Percentiles rank a stretch among this genome's conserved stretches.
Conservation (phyloP, 805 yeast genomes). For the Teunomyces tritomae region DNA sequence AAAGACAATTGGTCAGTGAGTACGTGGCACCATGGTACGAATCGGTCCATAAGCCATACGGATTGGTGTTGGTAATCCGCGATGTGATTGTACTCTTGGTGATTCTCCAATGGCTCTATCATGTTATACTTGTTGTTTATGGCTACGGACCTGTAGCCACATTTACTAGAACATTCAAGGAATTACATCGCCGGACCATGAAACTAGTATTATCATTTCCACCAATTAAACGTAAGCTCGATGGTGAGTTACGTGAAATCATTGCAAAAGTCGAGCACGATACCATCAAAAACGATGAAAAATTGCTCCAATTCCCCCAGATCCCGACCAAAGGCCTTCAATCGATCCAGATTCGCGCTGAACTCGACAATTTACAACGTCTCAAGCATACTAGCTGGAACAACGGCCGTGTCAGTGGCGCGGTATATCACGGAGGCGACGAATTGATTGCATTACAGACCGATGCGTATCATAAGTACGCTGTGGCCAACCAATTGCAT, state of each 20-base stretch:
- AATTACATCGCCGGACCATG: constrained; percentile 8
- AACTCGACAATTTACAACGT: constrained; percentile 48
- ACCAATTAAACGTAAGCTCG: constrained; percentile 52
- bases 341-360: constrained; percentile 43
- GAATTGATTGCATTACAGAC: constrained; percentile 73
- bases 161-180: neutral
- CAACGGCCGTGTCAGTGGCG: constrained; percentile 86
- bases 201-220: constrained; percentile 42
- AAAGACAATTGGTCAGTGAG: neutral
- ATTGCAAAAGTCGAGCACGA: constrained; percentile 50
- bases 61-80: constrained; percentile 8
- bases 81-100: constrained; percentile 21
- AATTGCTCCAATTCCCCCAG: constrained; percentile 40
- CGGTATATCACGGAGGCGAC: constrained; percentile 94
- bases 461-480: constrained; percentile 67
- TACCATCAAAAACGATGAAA: constrained; percentile 54
- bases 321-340: constrained; percentile 64
- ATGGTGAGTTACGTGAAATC: constrained; percentile 53
- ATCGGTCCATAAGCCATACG: neutral
- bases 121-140: constrained; percentile 11
- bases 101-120: constrained; percentile 10
- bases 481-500: constrained; percentile 91
- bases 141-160: constrained; percentile 16
- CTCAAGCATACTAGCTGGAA: constrained; percentile 78
- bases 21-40: neutral